These are phyloP conservation scores for Trichoderma sp. DNA, from an alignment of 2,329 filamentous ascomycete genomes.

Conservation along the genomic window DNA sequence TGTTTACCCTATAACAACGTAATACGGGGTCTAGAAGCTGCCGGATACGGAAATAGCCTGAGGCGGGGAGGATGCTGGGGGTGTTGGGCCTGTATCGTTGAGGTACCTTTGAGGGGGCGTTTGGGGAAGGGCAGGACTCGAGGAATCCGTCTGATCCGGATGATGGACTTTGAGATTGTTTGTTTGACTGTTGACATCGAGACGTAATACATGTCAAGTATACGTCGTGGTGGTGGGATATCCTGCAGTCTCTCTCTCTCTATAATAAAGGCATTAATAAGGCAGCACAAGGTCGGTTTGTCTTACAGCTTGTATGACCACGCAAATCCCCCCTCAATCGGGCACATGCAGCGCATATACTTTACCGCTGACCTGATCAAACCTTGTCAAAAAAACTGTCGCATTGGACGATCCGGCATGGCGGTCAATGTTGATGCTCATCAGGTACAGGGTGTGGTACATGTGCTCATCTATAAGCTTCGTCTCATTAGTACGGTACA, in stretches of 20 bases:
- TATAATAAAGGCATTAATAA: too few species aligned
- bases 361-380: background rate
- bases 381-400: background rate
- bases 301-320: background rate
- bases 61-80: background rate
- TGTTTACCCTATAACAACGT: constrained; percentile 36
- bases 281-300: background rate
- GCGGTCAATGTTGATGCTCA: background rate
- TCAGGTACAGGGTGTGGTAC: background rate
- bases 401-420: background rate
- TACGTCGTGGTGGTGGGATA: too few species aligned
- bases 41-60: constrained; percentile 4
- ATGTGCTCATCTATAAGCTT: background rate
- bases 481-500: background rate
- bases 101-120: background rate
- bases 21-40: constrained; percentile 24
- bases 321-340: background rate
- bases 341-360: background rate
- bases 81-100: background rate
- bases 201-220: background rate
- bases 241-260: background rate
- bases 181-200: background rate
- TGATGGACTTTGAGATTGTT: background rate
- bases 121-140: background rate
- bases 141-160: background rate